A percentile compares a stretch with the other conserved stretches of the same genome.
Evolutionary conservation across 1,139 yeast genomes (phyloP).

Genomic region (Blastobotrys indianensis): DNA sequence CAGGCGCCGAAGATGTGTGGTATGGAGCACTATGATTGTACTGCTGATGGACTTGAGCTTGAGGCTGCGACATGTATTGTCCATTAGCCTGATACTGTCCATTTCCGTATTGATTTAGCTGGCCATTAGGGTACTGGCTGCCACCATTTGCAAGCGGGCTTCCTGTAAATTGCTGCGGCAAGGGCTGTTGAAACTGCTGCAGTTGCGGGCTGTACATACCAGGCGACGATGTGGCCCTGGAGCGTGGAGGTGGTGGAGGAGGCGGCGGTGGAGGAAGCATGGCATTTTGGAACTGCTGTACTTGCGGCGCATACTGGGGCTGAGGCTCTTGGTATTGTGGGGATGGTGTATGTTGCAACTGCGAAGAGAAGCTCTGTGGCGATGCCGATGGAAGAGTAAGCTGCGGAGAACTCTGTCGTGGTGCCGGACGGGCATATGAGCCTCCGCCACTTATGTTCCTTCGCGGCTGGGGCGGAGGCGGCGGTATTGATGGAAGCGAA

Average conservation of each 20-base stretch:
- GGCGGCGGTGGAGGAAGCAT: conserved; percentile 12
- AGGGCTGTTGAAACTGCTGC: conserved; percentile 5
- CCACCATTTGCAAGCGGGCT: no score
- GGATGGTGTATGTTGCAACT: conserved; percentile 9
- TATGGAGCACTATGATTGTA: background rate
- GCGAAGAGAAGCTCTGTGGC: conserved; percentile 7
- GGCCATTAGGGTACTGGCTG: no score
- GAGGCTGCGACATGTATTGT: no score
- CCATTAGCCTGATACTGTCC: no score
- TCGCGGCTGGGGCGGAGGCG: conserved; percentile 23
- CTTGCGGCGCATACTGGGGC: background rate
- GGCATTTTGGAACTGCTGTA: conserved; percentile 1
- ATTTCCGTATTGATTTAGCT: no score
- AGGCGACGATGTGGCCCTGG: conserved; percentile 1
- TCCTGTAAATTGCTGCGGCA: no score
- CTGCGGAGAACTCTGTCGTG: conserved; percentile 11
- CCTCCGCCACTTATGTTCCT: conserved; percentile 11
- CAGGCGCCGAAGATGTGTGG: conserved; percentile 26
- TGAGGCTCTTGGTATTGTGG: conserved; percentile 1
- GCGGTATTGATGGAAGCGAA: conserved; percentile 17
- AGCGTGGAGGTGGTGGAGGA: conserved; percentile 15
- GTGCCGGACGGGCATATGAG: conserved; percentile 16
- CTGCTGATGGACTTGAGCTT: no score
- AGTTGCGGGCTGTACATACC: background rate
- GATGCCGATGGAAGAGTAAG: conserved; percentile 12